phyloP scores from a whole-genome alignment of 441 rosid species.

The Erysimum cheiri region DNA sequence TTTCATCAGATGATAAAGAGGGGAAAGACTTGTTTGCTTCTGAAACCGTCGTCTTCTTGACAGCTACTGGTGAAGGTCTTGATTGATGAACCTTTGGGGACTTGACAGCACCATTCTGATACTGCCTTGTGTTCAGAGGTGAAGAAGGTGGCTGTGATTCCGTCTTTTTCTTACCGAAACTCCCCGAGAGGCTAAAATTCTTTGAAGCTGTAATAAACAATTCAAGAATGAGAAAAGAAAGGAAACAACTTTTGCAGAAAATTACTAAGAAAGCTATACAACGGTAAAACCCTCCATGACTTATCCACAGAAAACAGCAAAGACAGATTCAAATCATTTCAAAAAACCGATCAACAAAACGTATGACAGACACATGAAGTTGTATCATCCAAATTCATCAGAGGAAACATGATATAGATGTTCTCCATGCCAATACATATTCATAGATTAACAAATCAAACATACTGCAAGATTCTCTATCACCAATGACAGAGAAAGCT shows the following conservation, averaged over 20 bases:
- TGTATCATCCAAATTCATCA: not conserved
- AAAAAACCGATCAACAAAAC: conserved; percentile 10
- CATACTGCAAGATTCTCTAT: not conserved
- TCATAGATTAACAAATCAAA: conserved; percentile 13
- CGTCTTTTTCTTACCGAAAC: conserved; percentile 72
- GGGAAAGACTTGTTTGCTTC: conserved; percentile 47
- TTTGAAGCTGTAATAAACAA: conserved; percentile 53
- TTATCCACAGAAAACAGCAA: conserved; percentile 13
- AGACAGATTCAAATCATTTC: conserved; percentile 3
- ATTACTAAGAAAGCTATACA: conserved; percentile 1
- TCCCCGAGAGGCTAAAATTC: conserved; percentile 50
- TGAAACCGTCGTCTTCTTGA: conserved; percentile 46
- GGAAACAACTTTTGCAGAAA: not conserved
- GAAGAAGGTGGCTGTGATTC: conserved; percentile 51
- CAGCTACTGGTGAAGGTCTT: conserved; percentile 49
- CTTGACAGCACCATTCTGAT: conserved; percentile 39
- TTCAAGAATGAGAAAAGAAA: conserved; percentile 28
- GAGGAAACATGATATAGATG: not conserved
- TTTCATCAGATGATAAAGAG: conserved; percentile 38
- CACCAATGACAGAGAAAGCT: too few relatives aligned
- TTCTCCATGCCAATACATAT: not conserved
- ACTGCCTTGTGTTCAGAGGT: conserved; percentile 34
- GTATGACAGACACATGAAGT: not conserved
- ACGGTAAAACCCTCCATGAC: conserved; percentile 10
- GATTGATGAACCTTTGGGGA: conserved; percentile 39